phyloP scores from a whole-genome alignment of 1,139 yeast genomes.

The Sugiyamaella grinbergsii region DNA sequence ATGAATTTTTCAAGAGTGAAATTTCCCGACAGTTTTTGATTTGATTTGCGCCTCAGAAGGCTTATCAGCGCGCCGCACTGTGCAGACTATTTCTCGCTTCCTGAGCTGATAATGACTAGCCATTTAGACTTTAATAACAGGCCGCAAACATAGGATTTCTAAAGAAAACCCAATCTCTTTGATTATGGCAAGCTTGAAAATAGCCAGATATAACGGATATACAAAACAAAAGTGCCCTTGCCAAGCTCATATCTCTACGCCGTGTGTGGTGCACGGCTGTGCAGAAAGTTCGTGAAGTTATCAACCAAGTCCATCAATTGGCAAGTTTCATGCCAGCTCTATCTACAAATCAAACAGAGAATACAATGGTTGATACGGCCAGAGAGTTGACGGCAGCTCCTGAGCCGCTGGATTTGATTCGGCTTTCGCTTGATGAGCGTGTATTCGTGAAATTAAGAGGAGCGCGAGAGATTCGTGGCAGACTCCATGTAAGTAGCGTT shows the following conservation, averaged over 20 bases:
- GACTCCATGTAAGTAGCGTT: conserved; percentile 65
- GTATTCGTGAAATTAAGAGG: conserved; percentile 92
- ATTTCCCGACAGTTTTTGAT: neutral
- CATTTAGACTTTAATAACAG: no score
- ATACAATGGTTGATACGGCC: conserved; percentile 9
- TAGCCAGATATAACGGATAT: no score
- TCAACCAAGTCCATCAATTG: neutral
- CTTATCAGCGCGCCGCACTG: no score
- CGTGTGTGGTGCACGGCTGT: neutral
- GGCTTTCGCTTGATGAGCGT: conserved; percentile 82
- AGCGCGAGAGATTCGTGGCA: conserved; percentile 91
- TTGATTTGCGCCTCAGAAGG: no score
- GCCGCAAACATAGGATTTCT: no score
- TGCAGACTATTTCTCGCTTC: no score
- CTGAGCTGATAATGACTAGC: no score
- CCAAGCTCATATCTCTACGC: no score
- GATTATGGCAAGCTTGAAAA: no score
- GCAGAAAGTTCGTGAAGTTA: conserved; percentile 1
- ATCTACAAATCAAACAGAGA: neutral
- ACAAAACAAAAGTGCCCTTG: no score
- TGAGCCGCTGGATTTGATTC: conserved; percentile 84
- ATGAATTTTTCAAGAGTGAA: conserved; percentile 13
- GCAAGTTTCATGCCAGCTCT: neutral
- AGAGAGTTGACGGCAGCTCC: conserved; percentile 31
- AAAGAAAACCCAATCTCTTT: no score